Evolutionary conservation across 2,329 filamentous ascomycete genomes (phyloP), one percentile per base, ranked within the genome.

Genomic region (Chalaropsis ovoidea): DNA sequence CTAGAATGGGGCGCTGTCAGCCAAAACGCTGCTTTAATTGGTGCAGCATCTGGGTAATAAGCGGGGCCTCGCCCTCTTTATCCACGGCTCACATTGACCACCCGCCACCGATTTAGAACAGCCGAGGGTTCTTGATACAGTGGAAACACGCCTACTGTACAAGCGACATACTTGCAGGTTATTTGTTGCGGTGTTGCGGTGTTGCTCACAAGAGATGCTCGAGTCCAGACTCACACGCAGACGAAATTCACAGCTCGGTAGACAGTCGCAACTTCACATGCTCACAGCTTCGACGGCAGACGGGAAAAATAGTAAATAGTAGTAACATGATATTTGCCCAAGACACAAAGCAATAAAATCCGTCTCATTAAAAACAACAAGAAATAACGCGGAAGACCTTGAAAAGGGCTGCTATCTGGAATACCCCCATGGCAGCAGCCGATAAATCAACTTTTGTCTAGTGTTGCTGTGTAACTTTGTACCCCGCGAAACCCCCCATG

Each of bases 371-470:
- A 27, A 49, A 62, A 56, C 58, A 65, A 65, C 64, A 64, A 62
- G 43, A 67, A 41, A 62, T 61, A 62, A 64, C 65, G 58, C 35
- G 61, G 43, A 31, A 61, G 56, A 65, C 42, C 52, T 27, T 68
- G 42, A 63, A 64, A 65, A 65, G 45, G 54, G 52, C 52, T 61
- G 49, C 63, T 66, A 61, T 67, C 61, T 63, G 64, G 27, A 31
- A 58, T 35, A 41, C 27, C n/a, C 60, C 58, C 19, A 17, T 63
- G 65, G 64, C 64, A 62, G 82, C 76, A 81, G 80, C 79, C 77
- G 81, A 83, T 80, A 82, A 82, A 82, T 82, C 81, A 81, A 80
- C 80, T 83, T 84, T 84, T 83, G 80, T 85, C 82, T 85, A 84
- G 81, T 77, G 71, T 70, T 67, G 63, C 54, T 58, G 54, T 58